Evolutionary conservation across 2,329 filamentous ascomycete species (phyloP), one percentile per base, ranked within the genome.

Genomic region (Leptographium procerum): DNA sequence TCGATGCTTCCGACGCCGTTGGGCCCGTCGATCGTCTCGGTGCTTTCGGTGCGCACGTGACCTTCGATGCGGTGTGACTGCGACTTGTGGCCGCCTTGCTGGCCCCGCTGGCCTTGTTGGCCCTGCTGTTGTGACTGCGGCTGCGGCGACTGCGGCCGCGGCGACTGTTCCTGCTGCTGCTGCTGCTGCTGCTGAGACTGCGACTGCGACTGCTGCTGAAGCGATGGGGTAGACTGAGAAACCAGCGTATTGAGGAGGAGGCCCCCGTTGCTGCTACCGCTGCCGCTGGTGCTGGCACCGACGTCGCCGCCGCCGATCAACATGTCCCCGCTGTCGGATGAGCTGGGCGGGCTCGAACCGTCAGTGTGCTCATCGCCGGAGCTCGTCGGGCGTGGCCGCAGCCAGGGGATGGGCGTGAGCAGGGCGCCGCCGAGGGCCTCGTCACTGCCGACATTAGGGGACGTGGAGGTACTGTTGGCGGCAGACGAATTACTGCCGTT

Each of bases 391-490:
- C 74, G 71, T 29, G 72, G 77, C 24, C 69, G 64, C 55, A 97
- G 75, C 94, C 94, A 99, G 0, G 91, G 89, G 59, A 99, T 97
- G 0, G 92, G 94, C 1, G 92, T 97, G 55, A 99, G 77, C 22
- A 96, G 77, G 0, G 94, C 94, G 8, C 94, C 94, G 26, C 92
- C 92, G 1, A 97, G 76, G 14, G 87, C 87, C 69, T 96, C 92
- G 66, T 97, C 92, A 54, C 88, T 90, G 2, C 90, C 91, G 8
- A 92, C 75, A 0, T 72, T 69, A 3, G 47, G 43, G n/a, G 31
- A 29, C 1, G 31, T 33, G 24, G n/a, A 28, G 14, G 24, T 10
- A 19, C 24, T 7, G 34, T 50, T 19, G n/a, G 68, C 70, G 62
- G 72, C 71, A 63, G 67, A 40, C 10, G 52, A 57, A 8, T 50